These are phyloP conservation scores for Jackrogersella minutella DNA, from an alignment of 495 filamentous ascomycete species.

Conservation along the genomic window DNA sequence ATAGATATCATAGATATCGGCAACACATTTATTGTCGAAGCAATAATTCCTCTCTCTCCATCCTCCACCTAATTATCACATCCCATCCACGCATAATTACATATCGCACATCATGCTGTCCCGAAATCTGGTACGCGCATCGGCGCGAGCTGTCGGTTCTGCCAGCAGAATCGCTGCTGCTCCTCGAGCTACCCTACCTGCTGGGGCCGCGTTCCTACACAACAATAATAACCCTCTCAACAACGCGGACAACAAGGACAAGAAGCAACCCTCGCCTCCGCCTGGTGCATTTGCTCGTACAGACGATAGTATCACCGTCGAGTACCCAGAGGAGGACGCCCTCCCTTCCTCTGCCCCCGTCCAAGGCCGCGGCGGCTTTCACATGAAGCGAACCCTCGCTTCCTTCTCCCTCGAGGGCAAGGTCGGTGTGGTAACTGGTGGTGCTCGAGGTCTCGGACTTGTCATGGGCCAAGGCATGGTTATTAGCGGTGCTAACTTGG, in stretches of 20 bases:
- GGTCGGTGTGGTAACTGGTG: slow-evolving; percentile 83
- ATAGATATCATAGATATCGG: no score
- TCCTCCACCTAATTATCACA: not conserved
- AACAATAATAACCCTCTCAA: slow-evolving; percentile 41
- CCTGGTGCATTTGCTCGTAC: slow-evolving; percentile 74
- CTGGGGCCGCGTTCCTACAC: slow-evolving; percentile 35
- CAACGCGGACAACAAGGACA: slow-evolving; percentile 41
- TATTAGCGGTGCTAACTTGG: slow-evolving; percentile 84
- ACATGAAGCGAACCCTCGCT: slow-evolving; percentile 56
- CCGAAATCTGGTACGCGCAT: slow-evolving; percentile 34
- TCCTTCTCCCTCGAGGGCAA: slow-evolving; percentile 81
- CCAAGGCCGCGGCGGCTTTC: slow-evolving; percentile 71
- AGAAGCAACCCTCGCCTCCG: slow-evolving; percentile 24
- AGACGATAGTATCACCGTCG: slow-evolving; percentile 75
- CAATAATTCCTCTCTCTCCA: not conserved
- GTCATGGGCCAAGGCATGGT: slow-evolving; percentile 93
- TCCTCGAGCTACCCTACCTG: slow-evolving; percentile 30
- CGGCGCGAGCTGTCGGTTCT: slow-evolving; percentile 30
- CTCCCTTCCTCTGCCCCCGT: slow-evolving; percentile 72
- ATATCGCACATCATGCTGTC: slow-evolving; percentile 29
- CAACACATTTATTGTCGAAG: not conserved
- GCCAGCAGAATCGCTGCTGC: slow-evolving; percentile 23
- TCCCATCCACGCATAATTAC: not conserved
- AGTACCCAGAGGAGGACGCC: slow-evolving; percentile 75
- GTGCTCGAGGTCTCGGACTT: slow-evolving; percentile 83